Conservation (phyloP, 1,284 basidiomycete genomes). For the Pholiota adiposa region DNA sequence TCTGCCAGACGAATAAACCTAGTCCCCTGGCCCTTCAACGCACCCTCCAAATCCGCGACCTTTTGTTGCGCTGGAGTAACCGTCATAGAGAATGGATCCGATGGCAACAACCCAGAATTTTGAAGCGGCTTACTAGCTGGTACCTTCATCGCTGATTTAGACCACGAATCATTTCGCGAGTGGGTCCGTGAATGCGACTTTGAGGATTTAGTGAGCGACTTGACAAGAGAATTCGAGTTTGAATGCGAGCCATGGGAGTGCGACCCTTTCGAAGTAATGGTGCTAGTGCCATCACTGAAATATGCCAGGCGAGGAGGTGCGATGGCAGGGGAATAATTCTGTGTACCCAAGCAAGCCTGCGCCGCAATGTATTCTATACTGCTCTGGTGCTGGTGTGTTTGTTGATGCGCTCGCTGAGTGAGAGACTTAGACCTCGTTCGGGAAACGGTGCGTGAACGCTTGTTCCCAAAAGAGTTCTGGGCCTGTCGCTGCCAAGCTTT, state of each 20-base stretch:
- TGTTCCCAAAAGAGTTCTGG: slow-evolving; percentile 65
- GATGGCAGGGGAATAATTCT: slow-evolving; percentile 55
- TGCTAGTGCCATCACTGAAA: slow-evolving; percentile 17
- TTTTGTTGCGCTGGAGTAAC: background rate
- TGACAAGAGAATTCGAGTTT: slow-evolving; percentile 49
- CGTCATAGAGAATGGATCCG: background rate
- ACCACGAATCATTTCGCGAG: slow-evolving; percentile 62
- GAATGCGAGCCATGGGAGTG: slow-evolving; percentile 43
- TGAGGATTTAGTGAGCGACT: slow-evolving; percentile 49
- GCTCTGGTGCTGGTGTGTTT: slow-evolving; percentile 27
- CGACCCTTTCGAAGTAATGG: slow-evolving; percentile 21
- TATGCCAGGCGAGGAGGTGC: slow-evolving; percentile 31
- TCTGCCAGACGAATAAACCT: slow-evolving; percentile 46
- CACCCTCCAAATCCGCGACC: slow-evolving; percentile 42
- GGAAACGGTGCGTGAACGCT: slow-evolving; percentile 61
- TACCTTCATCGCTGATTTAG: slow-evolving; percentile 58
- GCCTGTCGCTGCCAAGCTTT: slow-evolving; percentile 69
- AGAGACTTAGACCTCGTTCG: slow-evolving; percentile 66
- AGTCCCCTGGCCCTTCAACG: slow-evolving; percentile 45
- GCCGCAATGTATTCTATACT: slow-evolving; percentile 64
- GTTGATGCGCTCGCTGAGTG: slow-evolving; percentile 39
- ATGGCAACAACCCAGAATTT: slow-evolving; percentile 23
- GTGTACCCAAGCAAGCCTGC: slow-evolving; percentile 64
- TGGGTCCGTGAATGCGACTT: slow-evolving; percentile 47
- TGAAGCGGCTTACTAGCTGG: slow-evolving; percentile 36